A percentile compares a stretch with the other conserved stretches of the same genome.
These are phyloP conservation scores for Dioszegia aurantiaca DNA, from an alignment of 768 basidiomycete species.

Conservation along the genomic window DNA sequence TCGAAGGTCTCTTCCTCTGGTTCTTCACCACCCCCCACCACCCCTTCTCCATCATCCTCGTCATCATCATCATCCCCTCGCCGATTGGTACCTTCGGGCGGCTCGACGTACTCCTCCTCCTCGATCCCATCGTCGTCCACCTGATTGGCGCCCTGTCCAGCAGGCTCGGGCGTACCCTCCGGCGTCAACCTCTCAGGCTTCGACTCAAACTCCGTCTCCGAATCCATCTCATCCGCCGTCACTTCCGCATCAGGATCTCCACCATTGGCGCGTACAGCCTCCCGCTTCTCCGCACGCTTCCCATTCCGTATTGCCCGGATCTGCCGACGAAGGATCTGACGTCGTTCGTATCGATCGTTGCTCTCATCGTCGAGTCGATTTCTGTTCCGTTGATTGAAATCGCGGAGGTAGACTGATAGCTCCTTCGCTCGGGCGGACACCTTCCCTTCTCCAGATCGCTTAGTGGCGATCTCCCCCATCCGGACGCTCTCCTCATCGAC, in stretches of 20 bases:
- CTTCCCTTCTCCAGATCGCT: conserved; percentile 10
- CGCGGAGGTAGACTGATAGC: conserved; percentile 12
- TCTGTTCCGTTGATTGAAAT: conserved; percentile 7
- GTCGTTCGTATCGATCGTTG: conserved; percentile 15
- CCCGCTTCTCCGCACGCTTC: conserved; percentile 13
- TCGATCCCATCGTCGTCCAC: conserved; percentile 9
- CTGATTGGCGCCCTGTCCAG: conserved; percentile 8
- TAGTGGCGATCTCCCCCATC: conserved; percentile 19
- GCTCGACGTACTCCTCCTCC: conserved; percentile 9
- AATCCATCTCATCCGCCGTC: conserved; percentile 34
- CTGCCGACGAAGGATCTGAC: conserved; percentile 21
- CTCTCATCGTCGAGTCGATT: neutral
- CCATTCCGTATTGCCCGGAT: conserved; percentile 20
- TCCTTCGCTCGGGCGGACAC: conserved; percentile 21
- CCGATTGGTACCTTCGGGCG: neutral
- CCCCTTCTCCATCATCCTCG: conserved; percentile 19
- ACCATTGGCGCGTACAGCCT: neutral
- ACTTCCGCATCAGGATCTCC: conserved; percentile 28
- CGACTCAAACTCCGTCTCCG: conserved; percentile 34
- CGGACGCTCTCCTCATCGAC: conserved; percentile 17
- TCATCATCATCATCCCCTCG: conserved; percentile 22
- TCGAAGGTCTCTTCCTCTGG: conserved; percentile 17
- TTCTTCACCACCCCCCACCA: neutral
- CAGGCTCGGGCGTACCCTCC: conserved; percentile 27
- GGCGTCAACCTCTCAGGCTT: conserved; percentile 37